Conservation (phyloP, 176 grass and related monocot genomes). For the Tillandsia fasciculata region DNA sequence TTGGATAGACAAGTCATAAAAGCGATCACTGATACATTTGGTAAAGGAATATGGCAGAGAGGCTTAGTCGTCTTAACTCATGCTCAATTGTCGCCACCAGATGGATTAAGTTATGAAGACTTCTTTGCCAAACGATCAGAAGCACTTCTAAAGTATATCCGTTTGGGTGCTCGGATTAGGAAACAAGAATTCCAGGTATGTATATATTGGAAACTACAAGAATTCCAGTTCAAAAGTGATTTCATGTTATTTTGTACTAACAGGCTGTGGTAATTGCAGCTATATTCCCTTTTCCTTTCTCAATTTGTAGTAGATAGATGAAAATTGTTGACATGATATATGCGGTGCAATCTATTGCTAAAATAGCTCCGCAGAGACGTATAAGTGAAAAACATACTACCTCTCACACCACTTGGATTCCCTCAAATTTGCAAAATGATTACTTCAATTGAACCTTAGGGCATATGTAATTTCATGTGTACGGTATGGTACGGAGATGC, state of each 20-base stretch:
- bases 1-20: constrained; percentile 22
- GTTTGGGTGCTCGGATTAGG: constrained; percentile 8
- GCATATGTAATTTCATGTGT: too few species aligned
- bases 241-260: background rate
- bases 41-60: constrained; percentile 22
- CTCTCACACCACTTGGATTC: too few species aligned
- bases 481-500: too few species aligned
- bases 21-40: constrained; percentile 19
- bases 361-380: too few species aligned
- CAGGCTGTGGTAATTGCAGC: too few species aligned
- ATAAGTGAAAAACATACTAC: too few species aligned
- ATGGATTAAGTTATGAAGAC: constrained; percentile 21
- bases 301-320: too few species aligned
- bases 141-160: constrained; percentile 18
- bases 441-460: too few species aligned
- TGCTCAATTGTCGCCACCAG: constrained; percentile 20
- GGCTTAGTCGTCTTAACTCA: constrained; percentile 21
- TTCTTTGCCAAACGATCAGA: constrained; percentile 19
- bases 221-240: background rate
- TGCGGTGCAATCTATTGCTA: too few species aligned
- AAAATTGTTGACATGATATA: too few species aligned
- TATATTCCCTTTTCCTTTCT: too few species aligned
- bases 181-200: constrained; percentile 11
- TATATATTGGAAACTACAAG: background rate
- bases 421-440: too few species aligned